Evolutionary conservation across 306 rosid species (phyloP).

Genomic region (Astragalus membranaceus): DNA sequence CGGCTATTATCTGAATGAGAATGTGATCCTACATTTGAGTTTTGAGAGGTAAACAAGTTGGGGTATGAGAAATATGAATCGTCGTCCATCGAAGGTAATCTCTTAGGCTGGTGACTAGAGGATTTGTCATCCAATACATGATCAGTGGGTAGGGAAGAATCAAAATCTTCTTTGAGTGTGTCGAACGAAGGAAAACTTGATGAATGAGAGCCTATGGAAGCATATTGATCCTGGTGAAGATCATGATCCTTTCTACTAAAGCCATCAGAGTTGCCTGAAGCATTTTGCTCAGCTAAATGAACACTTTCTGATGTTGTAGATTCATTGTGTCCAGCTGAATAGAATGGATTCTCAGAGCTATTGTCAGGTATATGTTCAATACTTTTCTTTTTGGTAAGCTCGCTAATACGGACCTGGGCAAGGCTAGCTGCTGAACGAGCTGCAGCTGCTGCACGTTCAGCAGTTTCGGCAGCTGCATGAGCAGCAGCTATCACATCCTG

Average conservation of each 20-base stretch:
- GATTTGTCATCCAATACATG: constrained; percentile 24
- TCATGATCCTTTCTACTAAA: constrained; percentile 6
- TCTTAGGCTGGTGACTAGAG: constrained; percentile 48
- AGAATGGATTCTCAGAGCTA: constrained; percentile 60
- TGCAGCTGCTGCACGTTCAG: constrained; percentile 87
- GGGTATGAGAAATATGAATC: constrained; percentile 75
- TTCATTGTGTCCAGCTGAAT: constrained; percentile 21
- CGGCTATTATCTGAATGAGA: constrained; percentile 43
- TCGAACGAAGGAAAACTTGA: constrained; percentile 37
- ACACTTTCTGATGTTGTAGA: constrained; percentile 26
- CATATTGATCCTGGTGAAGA: constrained; percentile 31
- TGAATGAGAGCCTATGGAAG: constrained; percentile 27
- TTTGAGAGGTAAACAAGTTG: constrained; percentile 63
- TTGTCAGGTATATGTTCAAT: constrained; percentile 29
- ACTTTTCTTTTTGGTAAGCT: constrained; percentile 62
- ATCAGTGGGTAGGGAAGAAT: constrained; percentile 32
- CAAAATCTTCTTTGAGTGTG: constrained; percentile 34
- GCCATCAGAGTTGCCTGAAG: constrained; percentile 18
- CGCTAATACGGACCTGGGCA: constrained; percentile 64
- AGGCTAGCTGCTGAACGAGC: constrained; percentile 90
- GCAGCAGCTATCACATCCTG: constrained; percentile 95
- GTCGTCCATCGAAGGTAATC: constrained; percentile 73
- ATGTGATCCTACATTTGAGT: constrained; percentile 40
- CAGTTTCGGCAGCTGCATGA: constrained; percentile 86
- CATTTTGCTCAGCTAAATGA: constrained; percentile 20